A percentile compares a stretch with the other conserved stretches of the same genome.
Conservation (phyloP, 2,329 filamentous ascomycete species). For the Microdochium trichocladiopsis region DNA sequence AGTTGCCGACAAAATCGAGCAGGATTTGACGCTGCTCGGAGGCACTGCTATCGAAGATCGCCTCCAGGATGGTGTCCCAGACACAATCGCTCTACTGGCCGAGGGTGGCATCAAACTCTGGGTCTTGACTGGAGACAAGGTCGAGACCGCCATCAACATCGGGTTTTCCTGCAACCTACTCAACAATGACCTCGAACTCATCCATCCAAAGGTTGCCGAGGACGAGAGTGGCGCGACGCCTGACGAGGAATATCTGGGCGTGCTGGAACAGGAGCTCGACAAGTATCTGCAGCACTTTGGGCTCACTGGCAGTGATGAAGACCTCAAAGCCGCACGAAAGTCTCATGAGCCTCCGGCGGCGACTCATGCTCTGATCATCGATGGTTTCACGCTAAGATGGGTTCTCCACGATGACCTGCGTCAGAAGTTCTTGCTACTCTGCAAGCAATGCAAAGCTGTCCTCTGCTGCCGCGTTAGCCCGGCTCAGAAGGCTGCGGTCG, state of each 20-base stretch:
- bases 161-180: constrained; percentile 97
- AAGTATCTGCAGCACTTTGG: constrained; percentile 65
- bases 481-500: constrained; percentile 94
- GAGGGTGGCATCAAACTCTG: constrained; percentile 96
- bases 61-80: constrained; percentile 92
- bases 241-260: constrained; percentile 43
- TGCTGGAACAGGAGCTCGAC: constrained; percentile 66
- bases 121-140: constrained; percentile 97
- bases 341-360: constrained; percentile 81
- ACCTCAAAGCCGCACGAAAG: constrained; percentile 69
- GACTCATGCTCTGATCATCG: constrained; percentile 90
- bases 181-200: constrained; percentile 95
- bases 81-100: constrained; percentile 85
- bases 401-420: constrained; percentile 76
- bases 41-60: constrained; percentile 97
- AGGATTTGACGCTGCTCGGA: constrained; percentile 78
- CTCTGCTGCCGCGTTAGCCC: constrained; percentile 96
- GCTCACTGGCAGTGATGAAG: constrained; percentile 78
- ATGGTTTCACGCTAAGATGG: constrained; percentile 87
- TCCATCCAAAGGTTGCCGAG: constrained; percentile 80
- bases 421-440: constrained; percentile 89
- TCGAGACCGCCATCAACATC: constrained; percentile 99
- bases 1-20: constrained; percentile 85
- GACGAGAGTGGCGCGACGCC: constrained; percentile 47
- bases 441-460: constrained; percentile 95